A percentile compares a stretch with the other conserved stretches of the same genome.
These are phyloP conservation scores for Quercus suber DNA, from an alignment of 306 rosid genomes.

Conservation along the genomic window DNA sequence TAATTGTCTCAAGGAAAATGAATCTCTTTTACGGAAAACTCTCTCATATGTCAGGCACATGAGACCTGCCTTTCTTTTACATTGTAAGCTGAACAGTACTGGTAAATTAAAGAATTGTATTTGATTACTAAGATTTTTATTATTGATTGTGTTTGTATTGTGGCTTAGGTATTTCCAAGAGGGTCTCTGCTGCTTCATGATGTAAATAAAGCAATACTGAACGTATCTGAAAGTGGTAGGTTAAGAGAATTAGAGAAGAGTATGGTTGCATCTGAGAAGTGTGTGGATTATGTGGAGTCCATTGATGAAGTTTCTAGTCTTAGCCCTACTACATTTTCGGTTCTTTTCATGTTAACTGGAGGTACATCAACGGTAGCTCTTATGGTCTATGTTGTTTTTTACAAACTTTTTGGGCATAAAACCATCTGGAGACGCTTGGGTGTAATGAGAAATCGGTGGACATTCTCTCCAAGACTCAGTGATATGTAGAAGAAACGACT, in stretches of 20 bases:
- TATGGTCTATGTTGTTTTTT: constrained; percentile 9
- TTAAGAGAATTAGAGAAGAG: constrained; percentile 20
- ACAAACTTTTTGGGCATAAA: not conserved
- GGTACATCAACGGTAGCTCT: constrained; percentile 44
- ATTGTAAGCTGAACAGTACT: too few species aligned
- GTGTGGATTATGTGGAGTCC: constrained; percentile 7
- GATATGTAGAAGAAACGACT: not conserved
- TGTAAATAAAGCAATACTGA: constrained; percentile 31
- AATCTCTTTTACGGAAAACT: too few species aligned
- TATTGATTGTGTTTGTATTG: not conserved
- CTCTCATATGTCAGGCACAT: too few species aligned
- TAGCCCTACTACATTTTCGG: constrained; percentile 37
- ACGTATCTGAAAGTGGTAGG: constrained; percentile 31
- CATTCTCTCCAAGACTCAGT: constrained; percentile 22
- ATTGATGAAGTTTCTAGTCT: constrained; percentile 28
- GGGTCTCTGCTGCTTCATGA: constrained; percentile 27
- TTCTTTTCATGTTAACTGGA: constrained; percentile 31
- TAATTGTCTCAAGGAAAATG: too few species aligned
- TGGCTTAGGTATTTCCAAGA: constrained; percentile 35
- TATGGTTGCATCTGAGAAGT: constrained; percentile 34
- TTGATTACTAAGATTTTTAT: not conserved
- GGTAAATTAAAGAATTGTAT: too few species aligned
- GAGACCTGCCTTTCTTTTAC: too few species aligned
- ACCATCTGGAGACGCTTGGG: constrained; percentile 12
- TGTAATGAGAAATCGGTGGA: constrained; percentile 20